These are phyloP conservation scores for Leccinum proliferum DNA, from an alignment of 1,284 basidiomycete genomes.

Conservation along the genomic window DNA sequence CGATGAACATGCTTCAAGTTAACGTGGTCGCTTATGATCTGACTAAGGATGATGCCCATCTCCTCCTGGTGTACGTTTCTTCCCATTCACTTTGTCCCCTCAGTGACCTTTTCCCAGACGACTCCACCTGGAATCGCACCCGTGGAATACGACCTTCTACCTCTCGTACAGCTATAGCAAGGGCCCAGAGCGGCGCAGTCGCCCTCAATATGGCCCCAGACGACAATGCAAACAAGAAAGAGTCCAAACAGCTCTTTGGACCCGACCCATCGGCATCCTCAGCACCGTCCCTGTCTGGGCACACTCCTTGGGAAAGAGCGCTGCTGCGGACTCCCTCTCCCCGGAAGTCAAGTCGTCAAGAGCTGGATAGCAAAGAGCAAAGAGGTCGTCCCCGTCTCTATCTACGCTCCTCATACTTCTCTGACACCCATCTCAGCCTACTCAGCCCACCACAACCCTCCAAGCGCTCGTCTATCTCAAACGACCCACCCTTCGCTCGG, in stretches of 20 bases:
- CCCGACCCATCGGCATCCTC: conserved; percentile 56
- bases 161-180: conserved; percentile 43
- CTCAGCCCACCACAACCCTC: conserved; percentile 82
- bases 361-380: conserved; percentile 82
- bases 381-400: conserved; percentile 45
- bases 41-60: conserved; percentile 22
- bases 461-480: conserved; percentile 91
- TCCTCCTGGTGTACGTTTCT: conserved; percentile 31
- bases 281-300: conserved; percentile 41
- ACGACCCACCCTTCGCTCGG: conserved; percentile 71
- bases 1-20: too few species aligned
- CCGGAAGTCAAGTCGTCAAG: conserved; percentile 46
- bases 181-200: conserved; percentile 35
- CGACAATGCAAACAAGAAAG: conserved; percentile 19
- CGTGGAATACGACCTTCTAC: conserved; percentile 43
- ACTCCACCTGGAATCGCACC: conserved; percentile 48
- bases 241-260: conserved; percentile 55
- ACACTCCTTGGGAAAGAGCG: conserved; percentile 27
- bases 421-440: conserved; percentile 38
- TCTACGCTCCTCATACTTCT: neutral
- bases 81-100: neutral
- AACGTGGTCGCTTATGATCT: too few species aligned
- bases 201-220: conserved; percentile 35
- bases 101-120: conserved; percentile 31
- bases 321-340: conserved; percentile 26